A percentile compares a stretch with the other conserved stretches of the same genome.
phyloP scores from a whole-genome alignment of 768 basidiomycete species.

The Psilocybe tampanensis region DNA sequence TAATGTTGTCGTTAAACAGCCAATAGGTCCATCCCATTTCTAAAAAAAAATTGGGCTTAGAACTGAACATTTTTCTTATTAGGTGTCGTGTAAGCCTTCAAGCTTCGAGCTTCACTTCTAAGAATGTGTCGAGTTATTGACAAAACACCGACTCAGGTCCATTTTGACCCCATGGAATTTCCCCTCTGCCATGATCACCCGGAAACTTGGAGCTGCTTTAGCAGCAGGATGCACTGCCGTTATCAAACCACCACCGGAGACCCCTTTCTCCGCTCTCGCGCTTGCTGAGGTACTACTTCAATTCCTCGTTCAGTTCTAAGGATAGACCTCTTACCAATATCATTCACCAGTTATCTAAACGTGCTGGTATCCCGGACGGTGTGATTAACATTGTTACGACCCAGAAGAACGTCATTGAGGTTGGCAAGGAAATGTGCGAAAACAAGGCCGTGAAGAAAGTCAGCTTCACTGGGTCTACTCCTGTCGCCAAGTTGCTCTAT shows the following conservation, averaged over 20 bases:
- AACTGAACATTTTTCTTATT: slow-evolving; percentile 1
- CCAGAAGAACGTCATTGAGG: slow-evolving; percentile 78
- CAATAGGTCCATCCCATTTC: slow-evolving; percentile 65
- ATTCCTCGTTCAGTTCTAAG: neutral
- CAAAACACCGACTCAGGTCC: slow-evolving; percentile 43
- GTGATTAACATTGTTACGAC: slow-evolving; percentile 96
- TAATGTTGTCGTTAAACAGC: slow-evolving; percentile 93
- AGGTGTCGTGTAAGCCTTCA: slow-evolving; percentile 43
- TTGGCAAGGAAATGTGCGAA: slow-evolving; percentile 94
- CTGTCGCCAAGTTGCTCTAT: slow-evolving; percentile 77
- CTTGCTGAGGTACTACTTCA: slow-evolving; percentile 70
- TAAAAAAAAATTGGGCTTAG: neutral
- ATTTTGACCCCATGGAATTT: slow-evolving; percentile 93
- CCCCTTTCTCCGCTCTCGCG: slow-evolving; percentile 91
- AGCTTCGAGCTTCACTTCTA: neutral
- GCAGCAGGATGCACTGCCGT: slow-evolving; percentile 97
- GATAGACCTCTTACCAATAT: neutral
- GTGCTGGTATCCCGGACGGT: slow-evolving; percentile 94
- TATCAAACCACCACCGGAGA: slow-evolving; percentile 93
- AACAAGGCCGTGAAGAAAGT: slow-evolving; percentile 86
- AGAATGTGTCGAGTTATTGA: slow-evolving; percentile 9
- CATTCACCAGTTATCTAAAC: slow-evolving; percentile 63
- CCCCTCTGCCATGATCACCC: slow-evolving; percentile 92
- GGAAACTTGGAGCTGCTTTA: slow-evolving; percentile 87
- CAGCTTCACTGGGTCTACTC: slow-evolving; percentile 88